Conservation (phyloP, 352 stramenopile species). For the Phytophthora macrochlamydospora region DNA sequence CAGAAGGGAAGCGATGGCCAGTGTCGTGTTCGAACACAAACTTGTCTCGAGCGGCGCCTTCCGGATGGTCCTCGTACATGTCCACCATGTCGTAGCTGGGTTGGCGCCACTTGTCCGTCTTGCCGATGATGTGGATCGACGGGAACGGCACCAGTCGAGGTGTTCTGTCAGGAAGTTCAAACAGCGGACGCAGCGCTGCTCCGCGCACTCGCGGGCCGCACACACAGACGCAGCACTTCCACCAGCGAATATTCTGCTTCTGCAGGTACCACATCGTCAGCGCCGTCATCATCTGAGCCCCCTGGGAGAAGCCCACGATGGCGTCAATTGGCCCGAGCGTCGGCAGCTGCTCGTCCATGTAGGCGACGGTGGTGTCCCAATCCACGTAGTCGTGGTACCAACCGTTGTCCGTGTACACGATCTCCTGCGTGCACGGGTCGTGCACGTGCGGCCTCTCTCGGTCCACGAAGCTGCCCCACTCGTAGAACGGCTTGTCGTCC, state of each 20-base stretch:
- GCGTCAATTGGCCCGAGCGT: conserved; percentile 60
- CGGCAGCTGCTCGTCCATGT: conserved; percentile 51
- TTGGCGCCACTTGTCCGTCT: conserved; percentile 52
- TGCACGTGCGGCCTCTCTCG: conserved; percentile 26
- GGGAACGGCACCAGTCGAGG: conserved; percentile 47
- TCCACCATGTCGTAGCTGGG: conserved; percentile 44
- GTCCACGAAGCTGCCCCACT: conserved; percentile 43
- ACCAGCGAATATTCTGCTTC: conserved; percentile 35
- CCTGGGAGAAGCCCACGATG: conserved; percentile 76
- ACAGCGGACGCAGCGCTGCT: conserved; percentile 32
- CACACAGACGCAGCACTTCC: conserved; percentile 59
- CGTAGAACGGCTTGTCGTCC: conserved; percentile 53
- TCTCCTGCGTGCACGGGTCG: conserved; percentile 25
- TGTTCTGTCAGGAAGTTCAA: conserved; percentile 41
- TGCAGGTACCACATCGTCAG: conserved; percentile 53
- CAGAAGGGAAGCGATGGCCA: conserved; percentile 43
- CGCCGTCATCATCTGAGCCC: conserved; percentile 49
- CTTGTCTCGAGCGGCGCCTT: conserved; percentile 24
- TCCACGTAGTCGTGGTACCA: conserved; percentile 59
- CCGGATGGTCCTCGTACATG: conserved; percentile 42
- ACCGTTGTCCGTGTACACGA: conserved; percentile 30
- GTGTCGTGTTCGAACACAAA: conserved; percentile 53
- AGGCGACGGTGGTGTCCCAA: conserved; percentile 47
- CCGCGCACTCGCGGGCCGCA: conserved; percentile 37
- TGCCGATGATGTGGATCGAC: conserved; percentile 70